These are phyloP conservation scores for Naganishia vishniacii DNA, from an alignment of 768 basidiomycete genomes.

Conservation along the genomic window DNA sequence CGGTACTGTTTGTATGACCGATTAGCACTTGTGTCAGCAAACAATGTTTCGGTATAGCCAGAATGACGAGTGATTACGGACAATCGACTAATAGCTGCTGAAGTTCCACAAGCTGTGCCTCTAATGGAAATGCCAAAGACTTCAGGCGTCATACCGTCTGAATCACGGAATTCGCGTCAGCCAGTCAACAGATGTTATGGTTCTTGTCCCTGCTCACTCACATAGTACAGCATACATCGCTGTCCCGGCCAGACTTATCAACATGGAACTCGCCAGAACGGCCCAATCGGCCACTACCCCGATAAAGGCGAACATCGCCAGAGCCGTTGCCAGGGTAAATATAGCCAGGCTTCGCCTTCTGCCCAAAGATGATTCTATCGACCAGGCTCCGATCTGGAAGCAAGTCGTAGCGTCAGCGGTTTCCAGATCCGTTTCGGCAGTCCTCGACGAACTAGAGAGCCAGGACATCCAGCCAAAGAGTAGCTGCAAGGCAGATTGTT, in stretches of 20 bases:
- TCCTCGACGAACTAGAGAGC: conserved; percentile 38
- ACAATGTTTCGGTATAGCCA: background rate
- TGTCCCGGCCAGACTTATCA: conserved; percentile 43
- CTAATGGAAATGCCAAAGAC: conserved; percentile 41
- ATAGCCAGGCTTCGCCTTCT: conserved; percentile 44
- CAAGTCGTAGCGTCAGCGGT: background rate
- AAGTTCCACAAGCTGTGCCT: conserved; percentile 48
- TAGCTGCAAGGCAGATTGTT: conserved; percentile 12
- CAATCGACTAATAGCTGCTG: conserved; percentile 45
- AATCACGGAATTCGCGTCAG: background rate
- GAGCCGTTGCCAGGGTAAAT: conserved; percentile 40
- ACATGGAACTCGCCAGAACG: conserved; percentile 41
- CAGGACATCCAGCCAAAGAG: conserved; percentile 43
- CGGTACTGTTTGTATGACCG: conserved; percentile 33
- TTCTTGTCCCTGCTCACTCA: conserved; percentile 27
- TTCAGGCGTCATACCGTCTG: conserved; percentile 48
- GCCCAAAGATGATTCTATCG: conserved; percentile 43
- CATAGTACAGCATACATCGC: conserved; percentile 49
- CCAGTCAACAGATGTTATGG: background rate
- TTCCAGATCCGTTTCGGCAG: background rate
- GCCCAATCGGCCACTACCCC: conserved; percentile 36
- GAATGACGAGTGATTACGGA: conserved; percentile 24
- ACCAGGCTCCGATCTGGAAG: conserved; percentile 43
- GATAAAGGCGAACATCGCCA: conserved; percentile 45
- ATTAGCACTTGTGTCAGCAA: background rate